These are phyloP conservation scores for Fusarium napiforme DNA, from an alignment of 2,329 filamentous ascomycete genomes.

Conservation along the genomic window DNA sequence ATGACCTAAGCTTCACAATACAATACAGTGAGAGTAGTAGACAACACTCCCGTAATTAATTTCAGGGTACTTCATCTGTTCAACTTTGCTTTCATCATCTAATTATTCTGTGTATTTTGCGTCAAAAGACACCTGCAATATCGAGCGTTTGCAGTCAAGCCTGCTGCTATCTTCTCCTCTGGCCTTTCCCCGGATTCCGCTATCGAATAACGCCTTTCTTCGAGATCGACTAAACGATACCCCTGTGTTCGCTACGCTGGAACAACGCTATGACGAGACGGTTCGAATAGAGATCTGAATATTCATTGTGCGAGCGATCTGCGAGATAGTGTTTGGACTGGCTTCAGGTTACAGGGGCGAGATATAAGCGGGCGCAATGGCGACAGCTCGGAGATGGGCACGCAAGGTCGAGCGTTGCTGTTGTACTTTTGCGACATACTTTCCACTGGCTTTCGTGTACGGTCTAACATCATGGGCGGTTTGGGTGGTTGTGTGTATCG, in stretches of 20 bases:
- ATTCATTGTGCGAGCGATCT: slow-evolving; percentile 1
- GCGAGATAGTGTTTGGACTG: background rate
- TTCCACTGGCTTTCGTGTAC: slow-evolving; percentile 91
- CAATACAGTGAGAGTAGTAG: slow-evolving; percentile 1
- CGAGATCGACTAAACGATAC: slow-evolving; percentile 15
- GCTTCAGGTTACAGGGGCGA: background rate
- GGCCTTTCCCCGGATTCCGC: slow-evolving; percentile 1
- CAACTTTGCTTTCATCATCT: slow-evolving; percentile 9
- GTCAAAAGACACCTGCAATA: background rate
- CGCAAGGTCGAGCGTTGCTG: slow-evolving; percentile 83
- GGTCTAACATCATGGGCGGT: slow-evolving; percentile 90
- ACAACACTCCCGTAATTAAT: slow-evolving; percentile 19
- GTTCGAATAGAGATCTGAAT: slow-evolving; percentile 1
- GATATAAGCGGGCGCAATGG: slow-evolving; percentile 24
- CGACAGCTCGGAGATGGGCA: slow-evolving; percentile 71
- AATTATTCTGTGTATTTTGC: slow-evolving; percentile 9
- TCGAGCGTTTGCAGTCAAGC: background rate
- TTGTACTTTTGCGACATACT: slow-evolving; percentile 81
- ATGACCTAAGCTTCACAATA: slow-evolving; percentile 41
- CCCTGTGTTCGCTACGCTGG: slow-evolving; percentile 20
- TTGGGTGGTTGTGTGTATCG: slow-evolving; percentile 85
- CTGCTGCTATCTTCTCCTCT: background rate
- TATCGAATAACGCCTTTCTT: slow-evolving; percentile 19
- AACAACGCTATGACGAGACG: slow-evolving; percentile 27
- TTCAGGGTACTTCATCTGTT: slow-evolving; percentile 11